Evolutionary conservation across 202 grass and related monocot genomes (phyloP), one percentile per base, ranked within the genome.

Genomic region (Musa balbisiana): DNA sequence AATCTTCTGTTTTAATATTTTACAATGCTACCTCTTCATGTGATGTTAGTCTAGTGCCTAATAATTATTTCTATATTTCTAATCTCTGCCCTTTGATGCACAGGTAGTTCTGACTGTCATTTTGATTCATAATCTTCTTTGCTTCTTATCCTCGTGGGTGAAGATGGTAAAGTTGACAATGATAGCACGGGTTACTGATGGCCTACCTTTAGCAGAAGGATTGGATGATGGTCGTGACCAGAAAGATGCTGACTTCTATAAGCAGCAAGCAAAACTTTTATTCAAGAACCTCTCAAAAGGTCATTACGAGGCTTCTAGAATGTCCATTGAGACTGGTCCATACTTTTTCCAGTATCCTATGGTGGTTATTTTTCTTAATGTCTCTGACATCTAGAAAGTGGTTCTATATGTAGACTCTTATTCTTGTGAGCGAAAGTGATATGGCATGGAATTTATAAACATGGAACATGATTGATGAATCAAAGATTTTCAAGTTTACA

Each of bases 121-220:
- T 70, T 70, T 51, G 1, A 29, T 51, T 50, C 33, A 43, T 43
- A 43, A 70, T 13, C 1, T 27, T 70, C 26, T 33, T 70, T 70
- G 29, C 67, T 51, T 70, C 67, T 15, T 51, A 70, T 14, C 10
- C 67, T 10, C 15, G 5, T n/a, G 2, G 29, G 60, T 1, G 15
- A 82, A 88, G 84, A 99, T 95, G 95, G 95, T 99, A 80, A 99
- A 99, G 87, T 69, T 99, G 83, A 99, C 95, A 60, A 92, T 95
- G 95, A 95, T 99, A 90, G 91, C 95, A 3, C 91, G 95, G 26
- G 85, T 95, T 55, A 99, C 91, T 52, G 95, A 99, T 72, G 95
- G 95, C 67, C 91, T 99, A 79, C 95, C 95, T 12, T 85, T 99
- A 67, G 89, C 87, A 67, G 91, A 99, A 85, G 95, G 95, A 62